Percentiles rank a stretch among this genome's conserved stretches.
phyloP scores from a whole-genome alignment of 306 rosid species.

The Adenanthera pavonina region DNA sequence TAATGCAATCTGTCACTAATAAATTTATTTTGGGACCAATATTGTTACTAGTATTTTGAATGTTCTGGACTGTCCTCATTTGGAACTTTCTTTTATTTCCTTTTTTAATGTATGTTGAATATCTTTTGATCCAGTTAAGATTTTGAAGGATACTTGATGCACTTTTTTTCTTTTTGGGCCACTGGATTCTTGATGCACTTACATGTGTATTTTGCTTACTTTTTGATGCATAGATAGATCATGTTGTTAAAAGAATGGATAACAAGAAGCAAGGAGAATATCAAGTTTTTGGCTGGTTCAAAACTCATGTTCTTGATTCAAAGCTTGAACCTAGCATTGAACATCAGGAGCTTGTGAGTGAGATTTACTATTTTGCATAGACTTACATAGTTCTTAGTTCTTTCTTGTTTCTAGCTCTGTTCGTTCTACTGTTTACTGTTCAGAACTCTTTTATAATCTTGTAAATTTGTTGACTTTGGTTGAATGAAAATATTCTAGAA shows the following conservation, averaged over 20 bases:
- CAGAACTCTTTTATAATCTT: conserved; percentile 1
- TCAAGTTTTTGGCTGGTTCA: conserved; percentile 83
- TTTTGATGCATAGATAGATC: conserved; percentile 67
- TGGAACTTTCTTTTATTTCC: neutral
- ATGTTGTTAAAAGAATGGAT: conserved; percentile 62
- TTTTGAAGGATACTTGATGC: conserved; percentile 39
- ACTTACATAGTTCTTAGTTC: conserved; percentile 14
- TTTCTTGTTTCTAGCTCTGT: conserved; percentile 25
- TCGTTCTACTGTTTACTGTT: conserved; percentile 32
- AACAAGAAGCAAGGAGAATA: conserved; percentile 49
- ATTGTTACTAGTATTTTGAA: conserved; percentile 20
- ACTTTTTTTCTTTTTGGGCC: neutral
- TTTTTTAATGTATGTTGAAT: neutral
- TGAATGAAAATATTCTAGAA: conserved; percentile 16
- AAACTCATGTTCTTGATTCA: conserved; percentile 63
- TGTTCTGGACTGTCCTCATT: conserved; percentile 18
- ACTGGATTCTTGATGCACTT: conserved; percentile 29
- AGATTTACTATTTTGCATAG: conserved; percentile 40
- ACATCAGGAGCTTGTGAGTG: conserved; percentile 93
- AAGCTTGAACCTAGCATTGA: conserved; percentile 81
- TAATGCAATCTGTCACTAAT: conserved; percentile 18
- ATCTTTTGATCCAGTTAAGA: conserved; percentile 17
- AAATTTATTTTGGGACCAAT: conserved; percentile 10
- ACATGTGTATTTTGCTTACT: conserved; percentile 21
- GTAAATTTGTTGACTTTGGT: conserved; percentile 17